A percentile compares a stretch with the other conserved stretches of the same genome.
phyloP scores from a whole-genome alignment of 352 stramenopile species.

The Globisporangium paroecandrum region DNA sequence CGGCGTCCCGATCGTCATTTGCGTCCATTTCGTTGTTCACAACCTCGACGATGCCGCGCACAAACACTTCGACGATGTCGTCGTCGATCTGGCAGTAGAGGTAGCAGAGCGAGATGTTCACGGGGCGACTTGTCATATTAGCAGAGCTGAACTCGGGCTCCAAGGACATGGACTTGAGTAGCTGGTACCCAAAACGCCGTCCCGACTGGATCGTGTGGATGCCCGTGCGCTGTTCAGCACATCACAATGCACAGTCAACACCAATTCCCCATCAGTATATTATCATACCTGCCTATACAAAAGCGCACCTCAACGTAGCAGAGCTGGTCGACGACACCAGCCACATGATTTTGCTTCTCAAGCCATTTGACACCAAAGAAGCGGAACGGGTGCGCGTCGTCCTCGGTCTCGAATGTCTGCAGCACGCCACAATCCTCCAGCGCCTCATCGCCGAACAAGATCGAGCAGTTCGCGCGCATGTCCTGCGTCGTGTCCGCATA shows the following conservation, averaged over 20 bases:
- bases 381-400: slow-evolving; percentile 31
- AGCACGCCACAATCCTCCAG: slow-evolving; percentile 47
- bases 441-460: slow-evolving; percentile 40
- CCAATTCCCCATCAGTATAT: not conserved
- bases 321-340: slow-evolving; percentile 40
- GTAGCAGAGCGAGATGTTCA: slow-evolving; percentile 64
- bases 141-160: slow-evolving; percentile 3
- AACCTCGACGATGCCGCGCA: slow-evolving; percentile 56
- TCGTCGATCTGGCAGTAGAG: slow-evolving; percentile 44
- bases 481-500: slow-evolving; percentile 38
- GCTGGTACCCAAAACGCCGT: slow-evolving; percentile 46
- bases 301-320: slow-evolving; percentile 49
- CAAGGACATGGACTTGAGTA: slow-evolving; percentile 61
- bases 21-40: slow-evolving; percentile 8
- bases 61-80: slow-evolving; percentile 51
- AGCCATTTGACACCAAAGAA: slow-evolving; percentile 70
- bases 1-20: slow-evolving; percentile 16
- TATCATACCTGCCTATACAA: not conserved
- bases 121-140: slow-evolving; percentile 12
- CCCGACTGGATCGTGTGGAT: slow-evolving; percentile 29
- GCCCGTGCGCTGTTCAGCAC: slow-evolving; percentile 25
- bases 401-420: slow-evolving; percentile 35
- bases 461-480: slow-evolving; percentile 38
- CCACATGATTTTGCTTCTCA: slow-evolving; percentile 29
- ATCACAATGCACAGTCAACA: not conserved